Conservation (phyloP, 352 stramenopile species). For the Lagenidium sp. region DNA sequence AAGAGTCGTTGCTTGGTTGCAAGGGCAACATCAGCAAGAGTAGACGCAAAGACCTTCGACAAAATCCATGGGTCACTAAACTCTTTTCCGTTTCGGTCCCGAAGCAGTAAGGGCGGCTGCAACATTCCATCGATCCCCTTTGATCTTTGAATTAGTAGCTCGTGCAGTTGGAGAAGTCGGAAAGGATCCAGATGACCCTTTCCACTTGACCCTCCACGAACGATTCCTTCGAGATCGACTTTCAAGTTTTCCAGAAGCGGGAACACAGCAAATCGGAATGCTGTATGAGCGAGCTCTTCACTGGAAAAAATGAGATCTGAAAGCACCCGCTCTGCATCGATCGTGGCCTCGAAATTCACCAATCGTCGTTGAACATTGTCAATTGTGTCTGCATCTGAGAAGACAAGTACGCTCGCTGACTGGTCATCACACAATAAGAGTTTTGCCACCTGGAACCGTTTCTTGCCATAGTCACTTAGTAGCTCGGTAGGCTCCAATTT, state of each 20-base stretch:
- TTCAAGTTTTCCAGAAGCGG: constrained; percentile 54
- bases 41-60: constrained; percentile 29
- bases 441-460: constrained; percentile 53
- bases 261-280: constrained; percentile 40
- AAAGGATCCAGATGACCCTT: constrained; percentile 32
- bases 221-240: constrained; percentile 27
- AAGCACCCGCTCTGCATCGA: constrained; percentile 51
- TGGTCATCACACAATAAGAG: constrained; percentile 35
- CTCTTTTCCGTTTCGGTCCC: constrained; percentile 45
- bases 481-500: constrained; percentile 40
- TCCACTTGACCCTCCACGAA: too few relatives aligned
- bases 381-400: too few relatives aligned
- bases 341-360: constrained; percentile 39
- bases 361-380: too few relatives aligned
- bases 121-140: constrained; percentile 26
- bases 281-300: constrained; percentile 52
- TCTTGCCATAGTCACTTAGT: constrained; percentile 52
- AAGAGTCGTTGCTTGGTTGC: constrained; percentile 54
- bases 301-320: constrained; percentile 36
- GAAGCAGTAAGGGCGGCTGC: constrained; percentile 50
- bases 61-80: constrained; percentile 63
- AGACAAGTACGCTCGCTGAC: too few relatives aligned
- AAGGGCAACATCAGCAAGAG: constrained; percentile 27
- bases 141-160: constrained; percentile 24
- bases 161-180: constrained; percentile 51